Percentiles rank a stretch among this genome's conserved stretches.
These are phyloP conservation scores for Penicillium sp. DNA, from an alignment of 2,329 filamentous ascomycete genomes.

Conservation along the genomic window DNA sequence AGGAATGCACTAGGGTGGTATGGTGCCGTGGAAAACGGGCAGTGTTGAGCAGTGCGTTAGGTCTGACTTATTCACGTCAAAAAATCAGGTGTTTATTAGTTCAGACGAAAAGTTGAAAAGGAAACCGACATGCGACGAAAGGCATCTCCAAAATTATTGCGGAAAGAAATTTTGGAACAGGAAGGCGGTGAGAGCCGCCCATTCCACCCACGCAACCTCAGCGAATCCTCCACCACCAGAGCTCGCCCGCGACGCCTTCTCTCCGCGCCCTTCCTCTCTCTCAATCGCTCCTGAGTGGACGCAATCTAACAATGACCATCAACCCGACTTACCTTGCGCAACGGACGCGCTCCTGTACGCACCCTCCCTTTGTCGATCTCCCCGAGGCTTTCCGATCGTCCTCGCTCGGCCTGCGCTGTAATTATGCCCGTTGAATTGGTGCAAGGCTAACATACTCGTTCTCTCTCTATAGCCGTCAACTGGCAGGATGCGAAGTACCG, in stretches of 20 bases:
- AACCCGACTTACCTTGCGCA: constrained; percentile 89
- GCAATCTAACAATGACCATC: constrained; percentile 67
- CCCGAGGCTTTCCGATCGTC: constrained; percentile 21
- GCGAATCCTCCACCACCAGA: constrained; percentile 26
- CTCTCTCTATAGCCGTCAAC: constrained; percentile 66
- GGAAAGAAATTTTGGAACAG: constrained; percentile 36
- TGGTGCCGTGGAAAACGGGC: background rate
- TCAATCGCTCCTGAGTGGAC: constrained; percentile 20
- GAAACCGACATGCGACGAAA: constrained; percentile 5
- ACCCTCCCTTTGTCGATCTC: constrained; percentile 6
- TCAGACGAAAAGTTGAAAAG: constrained; percentile 1
- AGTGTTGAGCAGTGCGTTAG: background rate
- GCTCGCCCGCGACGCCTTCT: constrained; percentile 26
- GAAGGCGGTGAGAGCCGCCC: constrained; percentile 36
- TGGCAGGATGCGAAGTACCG: constrained; percentile 84
- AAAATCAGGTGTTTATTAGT: background rate
- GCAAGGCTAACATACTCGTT: constrained; percentile 25
- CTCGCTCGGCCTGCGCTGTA: constrained; percentile 7
- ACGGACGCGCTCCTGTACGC: constrained; percentile 73
- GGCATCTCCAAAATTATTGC: constrained; percentile 16
- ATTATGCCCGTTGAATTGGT: constrained; percentile 8
- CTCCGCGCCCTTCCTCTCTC: constrained; percentile 10
- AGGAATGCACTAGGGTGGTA: background rate
- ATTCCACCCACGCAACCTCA: constrained; percentile 25
- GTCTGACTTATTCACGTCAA: background rate